These are phyloP conservation scores for Candida succiphila DNA, from an alignment of 805 yeast genomes.

Conservation along the genomic window DNA sequence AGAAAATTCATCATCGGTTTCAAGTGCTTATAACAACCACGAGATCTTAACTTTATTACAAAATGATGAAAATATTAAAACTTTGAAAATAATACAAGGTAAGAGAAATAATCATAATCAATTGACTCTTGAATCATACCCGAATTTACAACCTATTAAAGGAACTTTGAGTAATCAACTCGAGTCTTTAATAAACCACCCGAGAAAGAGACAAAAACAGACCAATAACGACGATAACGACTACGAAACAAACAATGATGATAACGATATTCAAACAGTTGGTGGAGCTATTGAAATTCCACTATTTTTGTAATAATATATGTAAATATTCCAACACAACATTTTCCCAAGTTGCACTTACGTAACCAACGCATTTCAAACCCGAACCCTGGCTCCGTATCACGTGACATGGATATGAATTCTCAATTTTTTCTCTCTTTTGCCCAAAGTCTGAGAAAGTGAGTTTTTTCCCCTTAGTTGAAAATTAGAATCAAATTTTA, in stretches of 20 bases:
- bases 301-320: slow-evolving; percentile 21
- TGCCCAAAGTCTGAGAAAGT: too few relatives aligned
- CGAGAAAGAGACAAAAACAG: not conserved
- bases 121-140: slow-evolving; percentile 20
- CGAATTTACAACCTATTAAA: not conserved
- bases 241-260: not conserved
- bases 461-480: too few relatives aligned
- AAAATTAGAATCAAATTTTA: too few relatives aligned
- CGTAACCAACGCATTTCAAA: not conserved
- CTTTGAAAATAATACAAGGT: slow-evolving; percentile 13
- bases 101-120: slow-evolving; percentile 19
- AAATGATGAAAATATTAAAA: slow-evolving; percentile 22
- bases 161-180: not conserved
- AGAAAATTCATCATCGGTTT: slow-evolving; percentile 8
- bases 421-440: not conserved
- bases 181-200: not conserved
- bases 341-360: not conserved
- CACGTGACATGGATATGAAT: slow-evolving; percentile 7
- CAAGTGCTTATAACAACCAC: slow-evolving; percentile 15
- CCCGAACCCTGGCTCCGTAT: slow-evolving; percentile 2
- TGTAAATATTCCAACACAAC: not conserved
- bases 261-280: slow-evolving; percentile 18
- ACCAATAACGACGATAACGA: slow-evolving; percentile 1
- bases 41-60: slow-evolving; percentile 20
- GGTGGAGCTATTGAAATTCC: slow-evolving; percentile 38